Percentiles rank a stretch among this genome's conserved stretches.
phyloP scores from a whole-genome alignment of 2,329 filamentous ascomycete species.

The Penicillium sp. region DNA sequence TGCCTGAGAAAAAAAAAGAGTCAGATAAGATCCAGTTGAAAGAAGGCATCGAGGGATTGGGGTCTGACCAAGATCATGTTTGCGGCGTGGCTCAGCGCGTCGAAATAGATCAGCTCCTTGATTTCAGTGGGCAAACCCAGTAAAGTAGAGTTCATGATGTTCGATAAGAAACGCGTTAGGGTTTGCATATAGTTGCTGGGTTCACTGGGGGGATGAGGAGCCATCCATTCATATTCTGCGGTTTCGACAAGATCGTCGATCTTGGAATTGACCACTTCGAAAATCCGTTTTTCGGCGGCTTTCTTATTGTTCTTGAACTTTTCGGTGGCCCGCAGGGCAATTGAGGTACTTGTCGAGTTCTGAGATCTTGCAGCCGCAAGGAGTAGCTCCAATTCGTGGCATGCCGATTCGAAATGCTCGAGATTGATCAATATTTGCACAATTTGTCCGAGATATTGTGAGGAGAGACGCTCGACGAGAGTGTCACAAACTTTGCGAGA shows the following conservation, averaged over 20 bases:
- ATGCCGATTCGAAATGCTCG: constrained; percentile 93
- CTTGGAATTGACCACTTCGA: constrained; percentile 96
- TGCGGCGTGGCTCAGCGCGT: constrained; percentile 84
- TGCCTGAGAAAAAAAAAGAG: constrained; percentile 43
- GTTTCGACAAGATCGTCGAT: constrained; percentile 97
- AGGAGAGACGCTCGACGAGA: constrained; percentile 78
- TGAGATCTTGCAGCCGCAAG: constrained; percentile 80
- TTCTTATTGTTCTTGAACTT: constrained; percentile 88
- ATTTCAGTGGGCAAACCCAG: constrained; percentile 91
- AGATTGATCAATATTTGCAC: constrained; percentile 97
- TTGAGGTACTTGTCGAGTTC: constrained; percentile 67
- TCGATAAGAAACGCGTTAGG: constrained; percentile 82
- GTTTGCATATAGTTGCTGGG: constrained; percentile 95
- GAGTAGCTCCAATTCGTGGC: constrained; percentile 78
- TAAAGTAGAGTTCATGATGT: constrained; percentile 93
- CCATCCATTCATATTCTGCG: constrained; percentile 89
- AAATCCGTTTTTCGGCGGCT: constrained; percentile 93
- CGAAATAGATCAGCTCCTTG: constrained; percentile 96
- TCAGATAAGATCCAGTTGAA: constrained; percentile 8
- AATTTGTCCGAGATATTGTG: constrained; percentile 94
- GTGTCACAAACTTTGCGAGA: constrained; percentile 87
- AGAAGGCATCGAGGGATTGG: constrained; percentile 6
- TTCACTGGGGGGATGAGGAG: constrained; percentile 57
- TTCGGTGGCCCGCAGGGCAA: constrained; percentile 75
- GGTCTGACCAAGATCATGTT: constrained; percentile 68